phyloP scores from a whole-genome alignment of 805 yeast species.

The Saccharomyces paradoxus region DNA sequence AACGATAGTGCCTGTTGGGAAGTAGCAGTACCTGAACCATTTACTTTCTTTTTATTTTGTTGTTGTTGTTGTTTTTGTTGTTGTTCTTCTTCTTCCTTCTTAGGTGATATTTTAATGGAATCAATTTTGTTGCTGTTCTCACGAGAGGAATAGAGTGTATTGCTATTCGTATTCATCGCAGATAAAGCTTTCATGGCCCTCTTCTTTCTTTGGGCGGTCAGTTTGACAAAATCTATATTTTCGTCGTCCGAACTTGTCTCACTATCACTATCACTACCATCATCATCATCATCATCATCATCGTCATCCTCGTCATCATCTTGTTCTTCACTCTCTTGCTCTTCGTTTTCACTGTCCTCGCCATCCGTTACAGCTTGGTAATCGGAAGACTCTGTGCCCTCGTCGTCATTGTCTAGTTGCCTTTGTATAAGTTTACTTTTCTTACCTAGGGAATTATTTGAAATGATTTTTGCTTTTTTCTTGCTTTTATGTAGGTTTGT shows the following conservation, averaged over 20 bases:
- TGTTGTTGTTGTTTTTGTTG: constrained; percentile 28
- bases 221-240: constrained; percentile 61
- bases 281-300: constrained; percentile 30
- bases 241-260: constrained; percentile 54
- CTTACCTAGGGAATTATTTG: constrained; percentile 25
- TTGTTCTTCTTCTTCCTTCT: constrained; percentile 35
- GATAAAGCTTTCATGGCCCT: constrained; percentile 43
- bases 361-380: constrained; percentile 23
- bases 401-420: constrained; percentile 13
- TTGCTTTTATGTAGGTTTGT: constrained; percentile 20
- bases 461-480: constrained; percentile 18
- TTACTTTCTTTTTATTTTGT: constrained; percentile 14
- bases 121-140: constrained; percentile 29
- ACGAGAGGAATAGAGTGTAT: constrained; percentile 36
- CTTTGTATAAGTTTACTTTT: constrained; percentile 32
- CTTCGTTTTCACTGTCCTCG: constrained; percentile 19
- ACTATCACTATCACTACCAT: constrained; percentile 33
- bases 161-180: constrained; percentile 33
- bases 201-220: constrained; percentile 61
- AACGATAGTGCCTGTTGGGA: constrained; percentile 20
- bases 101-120: constrained; percentile 11
- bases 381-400: constrained; percentile 19
- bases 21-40: constrained; percentile 6
- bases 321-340: constrained; percentile 17
- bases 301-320: constrained; percentile 30